Percentiles rank a stretch among this genome's conserved stretches.
Conservation (phyloP, 257 asterid species). For the Scutellaria minor region DNA sequence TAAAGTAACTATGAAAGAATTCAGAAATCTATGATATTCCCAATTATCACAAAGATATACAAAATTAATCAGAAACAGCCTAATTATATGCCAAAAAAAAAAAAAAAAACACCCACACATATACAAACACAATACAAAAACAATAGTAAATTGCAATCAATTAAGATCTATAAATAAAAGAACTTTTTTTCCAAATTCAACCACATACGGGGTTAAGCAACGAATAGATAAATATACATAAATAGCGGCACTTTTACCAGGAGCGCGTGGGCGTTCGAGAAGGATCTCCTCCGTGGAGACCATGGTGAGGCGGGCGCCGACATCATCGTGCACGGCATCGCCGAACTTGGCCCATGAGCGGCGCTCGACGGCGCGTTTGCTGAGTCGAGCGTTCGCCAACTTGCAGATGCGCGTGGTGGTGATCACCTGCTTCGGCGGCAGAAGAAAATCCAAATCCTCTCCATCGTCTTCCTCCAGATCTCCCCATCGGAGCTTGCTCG, state of each 20-base stretch:
- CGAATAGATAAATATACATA: background rate
- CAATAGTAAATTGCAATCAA: background rate
- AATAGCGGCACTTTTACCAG: conserved; percentile 45
- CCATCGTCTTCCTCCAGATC: conserved; percentile 88
- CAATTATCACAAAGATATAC: background rate
- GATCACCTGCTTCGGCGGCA: conserved; percentile 56
- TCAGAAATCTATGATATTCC: background rate
- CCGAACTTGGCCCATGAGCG: conserved; percentile 92
- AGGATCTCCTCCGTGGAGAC: conserved; percentile 92
- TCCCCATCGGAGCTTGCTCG: conserved; percentile 77
- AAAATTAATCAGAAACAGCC: background rate
- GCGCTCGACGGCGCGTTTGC: conserved; percentile 84
- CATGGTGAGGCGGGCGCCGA: conserved; percentile 80
- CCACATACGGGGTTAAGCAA: background rate
- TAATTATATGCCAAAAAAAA: background rate
- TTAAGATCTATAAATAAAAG: conserved; percentile 7
- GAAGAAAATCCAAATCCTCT: conserved; percentile 68
- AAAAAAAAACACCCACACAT: too few relatives aligned
- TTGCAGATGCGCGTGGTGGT: conserved; percentile 59
- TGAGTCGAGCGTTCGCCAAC: conserved; percentile 80
- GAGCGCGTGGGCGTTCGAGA: conserved; percentile 90
- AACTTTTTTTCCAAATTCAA: background rate
- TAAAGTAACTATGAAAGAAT: background rate
- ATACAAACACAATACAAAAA: too few relatives aligned
- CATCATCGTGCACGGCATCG: conserved; percentile 85